These are phyloP conservation scores for Alternaria novae-zelandiae DNA, from an alignment of 2,329 filamentous ascomycete genomes.

Conservation along the genomic window DNA sequence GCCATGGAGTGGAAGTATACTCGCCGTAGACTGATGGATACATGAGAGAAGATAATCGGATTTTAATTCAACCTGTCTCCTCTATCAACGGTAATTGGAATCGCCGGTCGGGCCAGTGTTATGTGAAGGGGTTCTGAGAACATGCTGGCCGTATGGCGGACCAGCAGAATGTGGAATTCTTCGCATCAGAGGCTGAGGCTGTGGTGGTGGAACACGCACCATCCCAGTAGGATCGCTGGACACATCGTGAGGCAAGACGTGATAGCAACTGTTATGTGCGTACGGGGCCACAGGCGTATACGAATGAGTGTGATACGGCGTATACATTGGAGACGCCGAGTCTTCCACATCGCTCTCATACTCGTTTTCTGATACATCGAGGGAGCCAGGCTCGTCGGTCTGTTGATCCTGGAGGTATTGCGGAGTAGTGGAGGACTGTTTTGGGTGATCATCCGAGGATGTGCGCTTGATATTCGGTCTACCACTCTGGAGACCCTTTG, in stretches of 20 bases:
- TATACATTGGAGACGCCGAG: neutral
- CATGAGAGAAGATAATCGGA: neutral
- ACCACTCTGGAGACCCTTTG: neutral
- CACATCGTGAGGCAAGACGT: neutral
- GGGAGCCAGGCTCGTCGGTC: neutral
- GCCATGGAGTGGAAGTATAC: fast-evolving
- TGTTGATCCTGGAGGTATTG: neutral
- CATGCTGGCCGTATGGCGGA: neutral
- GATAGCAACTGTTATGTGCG: neutral
- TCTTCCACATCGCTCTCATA: neutral
- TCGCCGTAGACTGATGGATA: neutral
- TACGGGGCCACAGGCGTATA: neutral
- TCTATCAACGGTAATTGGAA: neutral
- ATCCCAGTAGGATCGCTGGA: neutral
- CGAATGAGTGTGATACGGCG: neutral
- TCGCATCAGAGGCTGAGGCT: neutral
- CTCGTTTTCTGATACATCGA: neutral
- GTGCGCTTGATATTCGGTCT: neutral
- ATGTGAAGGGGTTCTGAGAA: neutral
- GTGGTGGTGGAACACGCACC: neutral
- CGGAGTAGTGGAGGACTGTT: neutral
- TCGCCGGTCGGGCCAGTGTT: neutral
- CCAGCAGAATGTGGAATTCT: neutral
- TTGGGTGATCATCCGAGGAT: neutral
- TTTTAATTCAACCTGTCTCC: neutral